These are phyloP conservation scores for Hibiscus syriacus DNA, from an alignment of 345 rosid genomes.

Conservation along the genomic window DNA sequence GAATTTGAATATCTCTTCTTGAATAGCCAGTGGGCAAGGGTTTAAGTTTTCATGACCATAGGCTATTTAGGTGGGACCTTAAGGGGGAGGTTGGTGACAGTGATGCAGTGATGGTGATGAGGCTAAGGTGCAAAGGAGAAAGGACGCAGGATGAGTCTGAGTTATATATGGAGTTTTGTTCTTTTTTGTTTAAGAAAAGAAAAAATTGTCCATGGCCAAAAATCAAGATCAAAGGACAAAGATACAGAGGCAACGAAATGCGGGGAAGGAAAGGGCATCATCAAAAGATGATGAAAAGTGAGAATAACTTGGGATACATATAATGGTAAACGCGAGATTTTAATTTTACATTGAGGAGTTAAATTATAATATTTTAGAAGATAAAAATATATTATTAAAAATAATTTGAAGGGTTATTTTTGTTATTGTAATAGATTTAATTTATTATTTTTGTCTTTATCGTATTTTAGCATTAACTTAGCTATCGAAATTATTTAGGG, in stretches of 20 bases:
- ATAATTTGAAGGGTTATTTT: too few species aligned
- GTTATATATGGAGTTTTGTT: not conserved
- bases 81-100: not conserved
- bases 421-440: too few species aligned
- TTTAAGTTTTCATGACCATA: not conserved
- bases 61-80: conserved; percentile 7
- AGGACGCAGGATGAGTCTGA: not conserved
- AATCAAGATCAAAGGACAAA: not conserved
- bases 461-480: too few species aligned
- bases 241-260: not conserved
- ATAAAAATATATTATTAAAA: too few species aligned
- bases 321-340: too few species aligned
- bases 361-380: too few species aligned
- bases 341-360: too few species aligned
- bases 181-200: not conserved
- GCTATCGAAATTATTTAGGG: too few species aligned
- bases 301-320: too few species aligned
- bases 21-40: not conserved
- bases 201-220: not conserved
- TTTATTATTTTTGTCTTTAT: too few species aligned
- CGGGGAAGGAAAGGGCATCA: too few species aligned
- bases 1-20: not conserved
- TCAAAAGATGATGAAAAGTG: too few species aligned
- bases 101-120: not conserved
- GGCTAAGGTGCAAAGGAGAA: not conserved